Conservation (phyloP, 495 filamentous ascomycete genomes). For the Paragyromitra xinjiangensis region DNA sequence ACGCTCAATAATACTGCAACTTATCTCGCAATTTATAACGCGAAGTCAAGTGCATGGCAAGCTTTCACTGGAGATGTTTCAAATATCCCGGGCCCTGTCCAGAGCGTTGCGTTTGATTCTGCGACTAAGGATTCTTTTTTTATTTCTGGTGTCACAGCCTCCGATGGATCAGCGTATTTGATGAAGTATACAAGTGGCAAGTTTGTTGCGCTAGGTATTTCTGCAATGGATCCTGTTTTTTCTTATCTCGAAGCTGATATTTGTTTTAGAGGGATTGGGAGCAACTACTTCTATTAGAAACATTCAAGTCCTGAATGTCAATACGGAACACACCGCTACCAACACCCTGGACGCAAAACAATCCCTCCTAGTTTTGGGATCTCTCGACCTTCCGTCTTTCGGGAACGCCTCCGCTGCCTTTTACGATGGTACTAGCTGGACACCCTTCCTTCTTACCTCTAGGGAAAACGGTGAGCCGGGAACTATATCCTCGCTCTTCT, state of each 20-base stretch:
- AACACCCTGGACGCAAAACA: constrained; percentile 71
- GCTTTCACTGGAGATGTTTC: constrained; percentile 69
- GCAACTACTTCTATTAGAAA: constrained; percentile 63
- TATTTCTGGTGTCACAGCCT: constrained; percentile 71
- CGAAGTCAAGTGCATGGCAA: constrained; percentile 70
- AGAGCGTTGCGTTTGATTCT: constrained; percentile 69
- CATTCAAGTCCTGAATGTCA: constrained; percentile 79
- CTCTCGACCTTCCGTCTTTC: constrained; percentile 76
- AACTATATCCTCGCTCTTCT: constrained; percentile 79
- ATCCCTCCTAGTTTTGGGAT: constrained; percentile 81
- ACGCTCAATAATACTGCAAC: constrained; percentile 70
- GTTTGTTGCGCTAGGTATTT: constrained; percentile 60
- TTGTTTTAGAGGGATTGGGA: constrained; percentile 54
- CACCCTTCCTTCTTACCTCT: constrained; percentile 81
- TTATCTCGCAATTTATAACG: constrained; percentile 78
- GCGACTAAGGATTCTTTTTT: constrained; percentile 77
- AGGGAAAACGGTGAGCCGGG: constrained; percentile 70
- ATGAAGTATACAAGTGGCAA: constrained; percentile 75
- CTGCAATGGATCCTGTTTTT: not conserved
- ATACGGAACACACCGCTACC: constrained; percentile 70
- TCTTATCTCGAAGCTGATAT: constrained; percentile 15
- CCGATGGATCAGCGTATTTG: constrained; percentile 76
- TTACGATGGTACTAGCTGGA: constrained; percentile 80
- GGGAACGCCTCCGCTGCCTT: constrained; percentile 81
- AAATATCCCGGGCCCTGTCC: constrained; percentile 78